Conservation (phyloP, 495 filamentous ascomycete genomes). For the Platismatia glauca region DNA sequence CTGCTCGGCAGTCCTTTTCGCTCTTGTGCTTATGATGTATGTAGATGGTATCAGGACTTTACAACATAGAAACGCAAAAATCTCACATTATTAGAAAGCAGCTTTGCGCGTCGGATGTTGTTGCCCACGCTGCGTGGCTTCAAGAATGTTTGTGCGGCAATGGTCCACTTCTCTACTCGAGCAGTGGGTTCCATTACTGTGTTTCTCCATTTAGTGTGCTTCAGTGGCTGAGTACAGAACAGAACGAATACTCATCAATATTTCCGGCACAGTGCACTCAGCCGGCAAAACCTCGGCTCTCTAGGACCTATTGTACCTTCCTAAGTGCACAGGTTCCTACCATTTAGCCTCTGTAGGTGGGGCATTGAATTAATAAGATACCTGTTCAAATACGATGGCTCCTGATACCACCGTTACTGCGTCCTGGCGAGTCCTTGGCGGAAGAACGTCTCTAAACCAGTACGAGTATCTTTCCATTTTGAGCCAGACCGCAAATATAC, state of each 20-base stretch:
- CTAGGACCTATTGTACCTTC: too few species aligned
- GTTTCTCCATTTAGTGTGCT: too few species aligned
- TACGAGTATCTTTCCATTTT: background rate
- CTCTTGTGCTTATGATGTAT: constrained; percentile 8
- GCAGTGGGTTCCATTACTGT: too few species aligned
- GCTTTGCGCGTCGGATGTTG: background rate
- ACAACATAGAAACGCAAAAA: constrained; percentile 16
- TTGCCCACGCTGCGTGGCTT: background rate
- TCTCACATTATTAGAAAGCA: background rate
- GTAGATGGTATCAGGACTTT: constrained; percentile 15
- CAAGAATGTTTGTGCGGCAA: background rate
- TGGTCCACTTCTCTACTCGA: background rate
- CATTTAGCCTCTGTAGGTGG: too few species aligned
- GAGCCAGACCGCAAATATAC: background rate
- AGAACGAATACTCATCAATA: too few species aligned
- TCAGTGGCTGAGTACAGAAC: too few species aligned
- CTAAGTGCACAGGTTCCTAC: too few species aligned
- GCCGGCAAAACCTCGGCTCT: background rate
- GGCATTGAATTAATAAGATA: too few species aligned
- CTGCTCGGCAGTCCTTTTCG: background rate
- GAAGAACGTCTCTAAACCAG: background rate
- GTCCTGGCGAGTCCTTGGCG: background rate
- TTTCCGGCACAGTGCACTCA: too few species aligned
- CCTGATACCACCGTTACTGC: background rate
- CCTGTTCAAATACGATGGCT: background rate